Base-by-base conservation (phyloP, 202 grass and related monocot species). In the Musa balbisiana region DNA sequence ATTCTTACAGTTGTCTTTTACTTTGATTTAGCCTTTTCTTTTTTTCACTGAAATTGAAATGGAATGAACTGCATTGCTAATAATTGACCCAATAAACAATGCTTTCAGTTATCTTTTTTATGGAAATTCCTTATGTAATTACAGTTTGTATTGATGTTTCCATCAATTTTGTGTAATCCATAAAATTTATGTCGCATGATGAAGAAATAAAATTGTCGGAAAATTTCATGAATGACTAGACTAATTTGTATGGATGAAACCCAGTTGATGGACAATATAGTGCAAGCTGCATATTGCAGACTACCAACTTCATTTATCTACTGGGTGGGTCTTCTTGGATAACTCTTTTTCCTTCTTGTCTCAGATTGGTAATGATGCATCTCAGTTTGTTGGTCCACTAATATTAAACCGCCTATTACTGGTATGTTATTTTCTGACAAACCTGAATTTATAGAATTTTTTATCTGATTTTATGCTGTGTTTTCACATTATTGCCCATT, bases 301-400 rank as follows among this genome's bases (percentile, higher is more conserved):
- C 19, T 20, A 76, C 60, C 55, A 70, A 51, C 69, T 83, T 10
- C 73, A 21, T 77, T 76, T 19, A 78, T 71, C 29, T 74, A 73
- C 9, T 76, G 49, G 9, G 64, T 76, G 5, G 16, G 49, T 64
- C 54, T 8, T 53, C 49, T 26, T 80, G 21, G 19, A 53, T 73
- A 16, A 14, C 0, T 80, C 12, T 73, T 26, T 52, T 52, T 52
- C 71, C 16, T 73, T 63, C 27, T 53, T 26, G 26, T 62, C n/a
- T 52, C 43, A 99, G 95, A 94, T 99, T 85, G 95, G 95, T 22
- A 99, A 99, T 87, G 95, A 94, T 69, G 87, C 85, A 83, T 91
- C 95, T 81, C 95, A 98, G 77, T 98, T 98, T 89, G 95, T 99
- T 77, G 95, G 95, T 55, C 95, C 95, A 55, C 56, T 88, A n/a